Base-by-base conservation (phyloP, 2,329 filamentous ascomycete species). In the Ophiocordyceps australis region DNA sequence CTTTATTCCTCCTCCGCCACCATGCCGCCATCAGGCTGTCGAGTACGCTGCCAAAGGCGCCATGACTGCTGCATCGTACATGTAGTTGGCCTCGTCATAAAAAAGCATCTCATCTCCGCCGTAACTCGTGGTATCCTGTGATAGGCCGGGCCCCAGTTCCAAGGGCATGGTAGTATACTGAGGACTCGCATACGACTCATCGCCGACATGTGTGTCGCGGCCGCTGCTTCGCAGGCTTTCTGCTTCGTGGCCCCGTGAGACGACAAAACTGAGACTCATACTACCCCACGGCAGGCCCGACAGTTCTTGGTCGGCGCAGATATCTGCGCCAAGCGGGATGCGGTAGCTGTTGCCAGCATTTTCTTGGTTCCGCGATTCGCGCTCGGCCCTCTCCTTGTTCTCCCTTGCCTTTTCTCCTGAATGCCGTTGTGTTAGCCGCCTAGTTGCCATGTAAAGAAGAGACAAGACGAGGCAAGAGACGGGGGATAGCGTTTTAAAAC, bases 281-380 rank as follows among this genome's bases (percentile, higher is more conserved):
- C 73, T 64, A 19, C 77, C 77, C 77, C 75, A 82, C 0, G 76
- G 76, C 4, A 81, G 52, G 0, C 76, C 76, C 0, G 72, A 71
- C 3, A 68, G 56, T 9, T 63, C 57, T 19, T 51, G 39, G 25
- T 64, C 60, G 19, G 40, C 42, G 30, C 47, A 48, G 19, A 77
- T 54, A 21, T 76, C 68, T 10, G 56, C 51, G 4, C 68, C 54
- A 13, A 62, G 57, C 1, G 73, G 69, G 2, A 70, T 60, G 11
- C 59, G 58, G 42, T 82, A 82, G 31, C 65, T 62, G 42, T 65
- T 65, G 22, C 62, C 67, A 4, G 76, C 76, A 30, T 69, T 55
- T 29, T 68, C 55, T 40, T 63, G 59, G 41, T 82, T 77, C 30
- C 68, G 63, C 12, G 56, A 52, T 14, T 76, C 68, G 17, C 75